These are phyloP conservation scores for Ceratopteris richardii DNA, from an alignment of 75 land plant species.

Conservation along the genomic window DNA sequence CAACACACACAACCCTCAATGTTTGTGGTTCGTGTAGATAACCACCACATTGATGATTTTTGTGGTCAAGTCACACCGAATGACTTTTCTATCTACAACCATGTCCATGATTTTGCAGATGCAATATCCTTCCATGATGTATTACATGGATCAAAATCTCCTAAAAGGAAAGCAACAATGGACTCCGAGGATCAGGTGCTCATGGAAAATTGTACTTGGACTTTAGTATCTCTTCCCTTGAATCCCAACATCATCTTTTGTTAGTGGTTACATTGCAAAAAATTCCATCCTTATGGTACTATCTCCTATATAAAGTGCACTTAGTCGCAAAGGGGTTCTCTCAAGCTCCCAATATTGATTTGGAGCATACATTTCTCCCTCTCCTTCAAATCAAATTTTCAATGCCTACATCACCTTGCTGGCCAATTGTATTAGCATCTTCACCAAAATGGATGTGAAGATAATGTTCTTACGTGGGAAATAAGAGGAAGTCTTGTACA, in stretches of 20 bases:
- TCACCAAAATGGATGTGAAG: slow-evolving; percentile 26
- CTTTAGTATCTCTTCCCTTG: slow-evolving; percentile 9
- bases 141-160: not conserved
- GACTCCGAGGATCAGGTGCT: slow-evolving; percentile 7
- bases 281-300: slow-evolving; percentile 12
- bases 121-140: not conserved
- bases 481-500: slow-evolving; percentile 11
- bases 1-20: too few species aligned
- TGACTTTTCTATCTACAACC: not conserved
- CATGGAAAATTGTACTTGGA: slow-evolving; percentile 9
- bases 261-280: slow-evolving; percentile 12
- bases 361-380: slow-evolving; percentile 13
- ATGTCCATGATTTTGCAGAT: not conserved
- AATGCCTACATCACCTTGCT: not conserved
- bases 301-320: slow-evolving; percentile 14
- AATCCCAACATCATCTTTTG: not conserved
- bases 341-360: slow-evolving; percentile 19
- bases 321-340: slow-evolving; percentile 12
- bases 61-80: too few species aligned
- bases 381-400: slow-evolving; percentile 9
- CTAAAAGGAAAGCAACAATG: slow-evolving; percentile 9
- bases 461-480: slow-evolving; percentile 17
- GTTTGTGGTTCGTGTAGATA: too few species aligned
- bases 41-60: too few species aligned
- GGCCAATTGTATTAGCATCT: not conserved